These are phyloP conservation scores for Xylaria polymorpha DNA, from an alignment of 2,329 filamentous ascomycete genomes.

Conservation along the genomic window DNA sequence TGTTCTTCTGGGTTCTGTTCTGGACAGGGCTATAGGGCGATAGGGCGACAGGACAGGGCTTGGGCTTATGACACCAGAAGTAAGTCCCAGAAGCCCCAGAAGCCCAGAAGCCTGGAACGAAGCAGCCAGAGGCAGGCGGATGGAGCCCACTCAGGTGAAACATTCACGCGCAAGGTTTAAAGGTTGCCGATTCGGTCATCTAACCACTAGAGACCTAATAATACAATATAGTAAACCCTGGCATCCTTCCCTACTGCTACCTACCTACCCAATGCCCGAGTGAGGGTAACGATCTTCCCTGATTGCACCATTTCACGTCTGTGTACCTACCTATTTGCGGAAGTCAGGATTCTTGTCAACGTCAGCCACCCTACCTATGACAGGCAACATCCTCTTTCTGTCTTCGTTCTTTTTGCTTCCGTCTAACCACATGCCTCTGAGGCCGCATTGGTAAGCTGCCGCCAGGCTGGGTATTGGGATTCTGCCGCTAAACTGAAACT, in stretches of 20 bases:
- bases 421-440: constrained; percentile 3
- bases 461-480: constrained; percentile 5
- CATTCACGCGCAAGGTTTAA: constrained; percentile 26
- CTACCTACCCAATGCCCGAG: neutral
- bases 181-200: constrained; percentile 4
- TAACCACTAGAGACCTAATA: constrained; percentile 16
- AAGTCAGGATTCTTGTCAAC: neutral
- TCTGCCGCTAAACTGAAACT: constrained; percentile 22
- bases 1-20: neutral
- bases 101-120: constrained; percentile 1
- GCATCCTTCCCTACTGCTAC: too few relatives aligned
- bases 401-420: constrained; percentile 32
- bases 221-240: neutral
- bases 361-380: neutral
- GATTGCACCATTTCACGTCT: neutral
- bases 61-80: constrained; percentile 11
- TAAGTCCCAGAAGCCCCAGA: neutral
- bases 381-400: constrained; percentile 16
- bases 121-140: constrained; percentile 16
- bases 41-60: neutral
- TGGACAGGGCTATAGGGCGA: neutral
- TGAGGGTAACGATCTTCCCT: neutral
- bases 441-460: constrained; percentile 18
- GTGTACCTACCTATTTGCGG: neutral
- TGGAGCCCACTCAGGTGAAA: constrained; percentile 40